phyloP scores from a whole-genome alignment of 495 filamentous ascomycete genomes.

The Xylaria cubensis region DNA sequence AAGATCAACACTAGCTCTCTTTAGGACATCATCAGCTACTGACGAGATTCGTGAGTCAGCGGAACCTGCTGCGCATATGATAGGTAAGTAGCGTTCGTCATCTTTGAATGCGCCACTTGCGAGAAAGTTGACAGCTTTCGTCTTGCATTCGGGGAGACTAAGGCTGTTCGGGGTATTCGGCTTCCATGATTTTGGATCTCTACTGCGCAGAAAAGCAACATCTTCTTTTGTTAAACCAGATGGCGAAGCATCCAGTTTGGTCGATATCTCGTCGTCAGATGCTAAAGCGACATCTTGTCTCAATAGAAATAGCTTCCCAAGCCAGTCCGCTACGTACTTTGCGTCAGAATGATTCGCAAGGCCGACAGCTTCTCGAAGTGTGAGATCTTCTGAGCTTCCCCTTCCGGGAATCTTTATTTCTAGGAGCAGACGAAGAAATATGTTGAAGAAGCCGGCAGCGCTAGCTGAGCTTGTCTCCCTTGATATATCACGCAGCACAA shows the following conservation, averaged over 20 bases:
- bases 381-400: slow-evolving; percentile 77
- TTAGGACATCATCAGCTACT: slow-evolving; percentile 83
- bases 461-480: slow-evolving; percentile 65
- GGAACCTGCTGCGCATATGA: slow-evolving; percentile 82
- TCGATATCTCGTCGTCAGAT: slow-evolving; percentile 34
- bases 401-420: slow-evolving; percentile 74
- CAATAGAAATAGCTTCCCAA: slow-evolving; percentile 81
- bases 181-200: slow-evolving; percentile 74
- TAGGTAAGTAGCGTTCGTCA: slow-evolving; percentile 79
- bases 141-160: slow-evolving; percentile 71
- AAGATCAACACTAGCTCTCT: slow-evolving; percentile 72
- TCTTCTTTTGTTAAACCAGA: slow-evolving; percentile 76
- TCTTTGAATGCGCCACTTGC: slow-evolving; percentile 85
- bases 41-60: slow-evolving; percentile 80
- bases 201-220: slow-evolving; percentile 73
- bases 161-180: slow-evolving; percentile 64
- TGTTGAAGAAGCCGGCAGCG: slow-evolving; percentile 82
- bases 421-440: slow-evolving; percentile 76
- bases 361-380: slow-evolving; percentile 68
- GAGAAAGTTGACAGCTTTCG: slow-evolving; percentile 71
- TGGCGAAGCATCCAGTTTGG: slow-evolving; percentile 52
- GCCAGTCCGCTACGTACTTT: slow-evolving; percentile 74
- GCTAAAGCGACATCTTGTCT: slow-evolving; percentile 47
- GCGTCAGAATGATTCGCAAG: slow-evolving; percentile 72
- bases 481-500: slow-evolving; percentile 73